These are phyloP conservation scores for Goffeauzyma gilvescens DNA, from an alignment of 768 basidiomycete species.

Conservation along the genomic window DNA sequence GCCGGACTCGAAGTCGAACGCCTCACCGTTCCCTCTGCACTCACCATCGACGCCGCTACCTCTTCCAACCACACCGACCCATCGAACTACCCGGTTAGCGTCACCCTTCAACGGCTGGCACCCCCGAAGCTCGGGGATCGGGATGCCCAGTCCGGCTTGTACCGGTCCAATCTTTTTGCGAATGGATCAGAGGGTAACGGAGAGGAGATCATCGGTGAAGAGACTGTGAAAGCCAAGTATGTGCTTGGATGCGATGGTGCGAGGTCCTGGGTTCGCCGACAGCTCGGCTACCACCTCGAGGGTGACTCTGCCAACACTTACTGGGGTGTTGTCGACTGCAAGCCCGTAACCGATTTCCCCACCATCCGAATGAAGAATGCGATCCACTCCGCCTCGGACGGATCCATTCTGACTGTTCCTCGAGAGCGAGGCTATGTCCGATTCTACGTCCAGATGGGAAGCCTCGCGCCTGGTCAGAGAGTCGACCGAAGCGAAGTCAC, in stretches of 20 bases:
- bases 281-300: conserved; percentile 3
- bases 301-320: conserved; percentile 8
- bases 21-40: conserved; percentile 1
- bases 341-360: neutral
- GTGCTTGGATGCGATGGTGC: conserved; percentile 7
- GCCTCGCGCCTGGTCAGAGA: conserved; percentile 2
- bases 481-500: conserved; percentile 5
- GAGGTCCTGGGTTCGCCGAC: conserved; percentile 6
- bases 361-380: conserved; percentile 9
- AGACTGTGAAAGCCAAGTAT: conserved; percentile 1
- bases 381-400: conserved; percentile 6
- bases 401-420: conserved; percentile 7
- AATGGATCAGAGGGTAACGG: neutral
- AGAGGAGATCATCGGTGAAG: neutral
- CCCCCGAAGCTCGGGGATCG: neutral
- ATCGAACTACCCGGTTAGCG: conserved; percentile 2
- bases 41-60: too few species aligned
- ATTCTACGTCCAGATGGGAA: conserved; percentile 7
- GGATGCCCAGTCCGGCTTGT: conserved; percentile 5
- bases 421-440: conserved; percentile 9
- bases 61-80: neutral
- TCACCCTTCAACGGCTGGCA: conserved; percentile 1
- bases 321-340: neutral
- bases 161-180: conserved; percentile 8
- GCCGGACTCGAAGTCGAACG: conserved; percentile 3